Evolutionary conservation across 176 grass and related monocot genomes (phyloP).

Genomic region (Oryza meyeriana): DNA sequence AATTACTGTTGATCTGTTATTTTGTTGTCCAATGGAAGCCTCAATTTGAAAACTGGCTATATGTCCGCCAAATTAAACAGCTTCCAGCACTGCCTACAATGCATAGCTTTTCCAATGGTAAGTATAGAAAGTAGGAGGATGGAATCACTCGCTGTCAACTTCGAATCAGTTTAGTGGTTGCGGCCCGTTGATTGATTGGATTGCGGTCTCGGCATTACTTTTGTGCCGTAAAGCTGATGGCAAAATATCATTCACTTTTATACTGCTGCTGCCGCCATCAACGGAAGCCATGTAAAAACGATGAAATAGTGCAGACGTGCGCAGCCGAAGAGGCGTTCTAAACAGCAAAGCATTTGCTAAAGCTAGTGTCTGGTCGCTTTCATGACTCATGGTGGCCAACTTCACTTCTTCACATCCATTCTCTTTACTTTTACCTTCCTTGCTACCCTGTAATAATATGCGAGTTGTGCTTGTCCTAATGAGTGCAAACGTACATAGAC

Average conservation of each 20-base stretch:
- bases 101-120: neutral
- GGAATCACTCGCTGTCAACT: neutral
- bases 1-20: neutral
- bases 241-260: conserved; percentile 1
- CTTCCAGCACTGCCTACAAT: neutral
- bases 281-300: neutral
- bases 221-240: conserved; percentile 11
- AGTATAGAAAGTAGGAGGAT: neutral
- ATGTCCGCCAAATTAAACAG: neutral
- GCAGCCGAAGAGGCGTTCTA: neutral
- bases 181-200: neutral
- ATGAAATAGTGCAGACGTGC: too few relatives aligned
- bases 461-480: neutral
- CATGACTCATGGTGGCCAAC: neutral
- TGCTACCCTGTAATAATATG: neutral
- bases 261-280: neutral
- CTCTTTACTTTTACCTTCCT: neutral
- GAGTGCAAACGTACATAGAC: too few relatives aligned
- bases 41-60: neutral
- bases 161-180: conserved; percentile 11
- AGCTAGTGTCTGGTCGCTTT: neutral
- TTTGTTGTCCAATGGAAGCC: neutral
- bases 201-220: neutral
- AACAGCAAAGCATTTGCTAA: neutral
- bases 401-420: neutral